A percentile compares a stretch with the other conserved stretches of the same genome.
phyloP scores from a whole-genome alignment of 2,329 filamentous ascomycete genomes.

The Rosellinia necatrix region DNA sequence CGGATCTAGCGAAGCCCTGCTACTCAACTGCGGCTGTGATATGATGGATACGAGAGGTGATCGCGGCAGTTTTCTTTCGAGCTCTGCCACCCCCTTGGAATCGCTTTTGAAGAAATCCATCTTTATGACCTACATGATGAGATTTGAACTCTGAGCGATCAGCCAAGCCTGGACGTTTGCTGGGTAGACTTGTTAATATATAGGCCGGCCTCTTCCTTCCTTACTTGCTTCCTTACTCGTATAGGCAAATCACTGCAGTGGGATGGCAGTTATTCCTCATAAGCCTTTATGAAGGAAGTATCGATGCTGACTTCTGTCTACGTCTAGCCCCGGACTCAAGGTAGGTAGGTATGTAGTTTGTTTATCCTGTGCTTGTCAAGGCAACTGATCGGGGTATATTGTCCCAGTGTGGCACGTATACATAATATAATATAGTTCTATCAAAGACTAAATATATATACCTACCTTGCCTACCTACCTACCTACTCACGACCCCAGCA shows the following conservation, averaged over 20 bases:
- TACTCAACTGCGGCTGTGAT: constrained; percentile 26
- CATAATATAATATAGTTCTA: not conserved
- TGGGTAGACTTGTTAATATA: constrained; percentile 7
- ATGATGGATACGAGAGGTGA: constrained; percentile 23
- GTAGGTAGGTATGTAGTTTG: too few species aligned
- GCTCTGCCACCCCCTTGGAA: constrained; percentile 37
- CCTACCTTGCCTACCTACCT: too few species aligned
- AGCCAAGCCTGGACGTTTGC: not conserved
- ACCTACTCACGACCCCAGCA: too few species aligned
- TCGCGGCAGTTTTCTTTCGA: constrained; percentile 30
- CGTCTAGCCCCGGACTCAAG: too few species aligned
- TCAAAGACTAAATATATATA: too few species aligned
- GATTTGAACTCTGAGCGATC: constrained; percentile 6
- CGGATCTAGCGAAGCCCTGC: constrained; percentile 29
- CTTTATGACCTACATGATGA: constrained; percentile 36
- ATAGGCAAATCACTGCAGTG: not conserved
- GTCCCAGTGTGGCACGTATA: too few species aligned
- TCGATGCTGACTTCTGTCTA: constrained; percentile 15
- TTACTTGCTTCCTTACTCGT: not conserved
- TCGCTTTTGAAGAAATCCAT: constrained; percentile 38
- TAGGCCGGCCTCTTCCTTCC: constrained; percentile 21
- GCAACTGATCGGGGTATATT: too few species aligned
- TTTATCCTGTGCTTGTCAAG: too few species aligned
- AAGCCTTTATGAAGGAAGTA: constrained; percentile 2
- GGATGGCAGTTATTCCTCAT: constrained; percentile 1